Base-by-base conservation (phyloP, 1,284 basidiomycete genomes). In the Paramarasmius palmivorus region DNA sequence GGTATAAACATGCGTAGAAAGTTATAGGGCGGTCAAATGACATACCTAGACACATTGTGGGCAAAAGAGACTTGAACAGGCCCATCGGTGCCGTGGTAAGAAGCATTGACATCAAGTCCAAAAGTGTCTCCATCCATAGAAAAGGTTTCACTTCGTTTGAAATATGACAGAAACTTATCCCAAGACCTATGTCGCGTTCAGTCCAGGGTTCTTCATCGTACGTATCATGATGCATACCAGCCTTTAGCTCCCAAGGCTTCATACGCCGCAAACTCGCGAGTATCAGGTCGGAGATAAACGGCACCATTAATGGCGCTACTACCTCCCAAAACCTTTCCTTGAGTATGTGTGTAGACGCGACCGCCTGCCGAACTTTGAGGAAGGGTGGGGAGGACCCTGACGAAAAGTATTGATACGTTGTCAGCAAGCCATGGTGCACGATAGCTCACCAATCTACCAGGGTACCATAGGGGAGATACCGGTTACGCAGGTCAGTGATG, bases 261-360 rank as follows among this genome's bases (percentile, higher is more conserved):
- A 22, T 20, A n/a, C 1, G 47, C 47, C 2, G 15, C 47, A 37
- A 37, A 52, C 36, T 56, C 55, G 29, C 55, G 48, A 39, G 45
- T 35, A 52, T 56, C 50, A 9, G 55, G 55, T 20, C 50, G 55
- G 6, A 49, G 34, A 44, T 52, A 56, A 45, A 56, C 36, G 26
- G 55, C 55, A 39, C 55, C 55, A 41, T 56, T 56, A 15, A 56
- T 48, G 7, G 55, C 55, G 44, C 45, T 49, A 39, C 50, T 49
- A 40, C 55, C 55, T 49, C 47, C 47, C 7, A 49, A 36, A 8
- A 35, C 47, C 26, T 49, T 49, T 20, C 47, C 47, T 49, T 49
- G 47, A 37, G n/a, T 14, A 10, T 49, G 47, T 12, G 47, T 36
- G 36, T 49, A 49, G 12, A 49, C 47, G 6, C 47, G 32, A 14